These are phyloP conservation scores for Hyphopichia wangnamkhiaoensis DNA, from an alignment of 1,139 yeast species.

Conservation along the genomic window DNA sequence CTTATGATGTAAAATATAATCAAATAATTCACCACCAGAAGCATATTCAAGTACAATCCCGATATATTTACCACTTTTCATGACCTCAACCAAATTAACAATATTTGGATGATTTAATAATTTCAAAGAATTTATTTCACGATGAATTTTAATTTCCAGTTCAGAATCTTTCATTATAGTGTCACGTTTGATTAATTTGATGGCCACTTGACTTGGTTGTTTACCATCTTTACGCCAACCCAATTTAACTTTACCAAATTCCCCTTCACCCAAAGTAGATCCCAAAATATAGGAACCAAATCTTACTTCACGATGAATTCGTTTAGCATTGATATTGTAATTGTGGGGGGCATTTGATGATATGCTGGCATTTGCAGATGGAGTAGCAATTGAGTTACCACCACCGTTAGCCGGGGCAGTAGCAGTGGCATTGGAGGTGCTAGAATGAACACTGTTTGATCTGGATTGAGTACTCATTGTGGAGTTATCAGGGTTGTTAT, in stretches of 20 bases:
- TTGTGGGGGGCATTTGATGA: not conserved
- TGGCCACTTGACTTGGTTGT: constrained; percentile 86
- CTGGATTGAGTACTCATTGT: too few species aligned
- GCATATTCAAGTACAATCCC: constrained; percentile 97
- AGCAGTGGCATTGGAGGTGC: too few species aligned
- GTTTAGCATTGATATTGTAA: constrained; percentile 11
- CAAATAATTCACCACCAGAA: constrained; percentile 95
- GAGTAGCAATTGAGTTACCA: too few species aligned
- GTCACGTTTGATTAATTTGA: constrained; percentile 85
- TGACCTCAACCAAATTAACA: constrained; percentile 85
- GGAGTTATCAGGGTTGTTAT: too few species aligned
- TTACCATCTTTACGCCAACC: constrained; percentile 90
- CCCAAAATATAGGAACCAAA: constrained; percentile 91
- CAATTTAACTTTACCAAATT: constrained; percentile 95
- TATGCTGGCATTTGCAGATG: too few species aligned
- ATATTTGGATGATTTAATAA: constrained; percentile 90
- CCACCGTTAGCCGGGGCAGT: too few species aligned
- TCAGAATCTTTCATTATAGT: constrained; percentile 81
- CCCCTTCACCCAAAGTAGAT: constrained; percentile 96
- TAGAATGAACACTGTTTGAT: too few species aligned
- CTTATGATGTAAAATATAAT: constrained; percentile 84
- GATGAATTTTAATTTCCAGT: constrained; percentile 82
- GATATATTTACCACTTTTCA: constrained; percentile 91
- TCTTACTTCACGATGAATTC: constrained; percentile 57
- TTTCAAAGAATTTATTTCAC: constrained; percentile 90